Percentiles rank a stretch among this genome's conserved stretches.
These are phyloP conservation scores for Guillardia theta DNA, from an alignment of 78 protist species.

Conservation along the genomic window DNA sequence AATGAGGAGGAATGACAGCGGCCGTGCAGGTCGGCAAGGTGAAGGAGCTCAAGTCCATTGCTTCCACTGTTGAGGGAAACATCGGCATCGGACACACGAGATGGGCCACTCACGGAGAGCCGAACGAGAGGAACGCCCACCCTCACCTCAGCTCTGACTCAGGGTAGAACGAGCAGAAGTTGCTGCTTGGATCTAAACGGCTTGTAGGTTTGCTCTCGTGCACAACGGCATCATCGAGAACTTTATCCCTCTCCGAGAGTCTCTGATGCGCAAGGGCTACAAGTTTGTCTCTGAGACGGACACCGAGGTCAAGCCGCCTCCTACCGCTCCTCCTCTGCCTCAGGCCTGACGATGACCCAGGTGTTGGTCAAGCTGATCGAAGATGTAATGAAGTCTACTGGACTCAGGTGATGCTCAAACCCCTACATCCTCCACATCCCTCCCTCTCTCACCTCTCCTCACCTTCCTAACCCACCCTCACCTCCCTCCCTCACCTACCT, in stretches of 20 bases:
- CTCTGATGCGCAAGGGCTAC: conserved; percentile 55
- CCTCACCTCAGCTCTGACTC: no score
- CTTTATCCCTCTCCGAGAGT: conserved; percentile 46
- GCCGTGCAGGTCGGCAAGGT: background rate
- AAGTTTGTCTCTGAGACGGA: conserved; percentile 84
- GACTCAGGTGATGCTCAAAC: no score
- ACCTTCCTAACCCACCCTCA: no score
- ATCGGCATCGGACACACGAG: conserved; percentile 91
- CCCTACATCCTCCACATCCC: no score
- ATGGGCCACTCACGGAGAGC: conserved; percentile 92
- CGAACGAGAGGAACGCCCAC: background rate
- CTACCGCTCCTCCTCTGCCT: no score
- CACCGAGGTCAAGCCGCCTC: no score
- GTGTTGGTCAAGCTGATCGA: conserved; percentile 35
- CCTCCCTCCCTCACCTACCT: no score
- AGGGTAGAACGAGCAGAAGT: no score
- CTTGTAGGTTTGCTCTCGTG: conserved; percentile 55
- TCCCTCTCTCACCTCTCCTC: no score
- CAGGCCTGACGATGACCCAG: no score
- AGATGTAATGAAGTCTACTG: conserved; percentile 6
- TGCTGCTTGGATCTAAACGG: conserved; percentile 69
- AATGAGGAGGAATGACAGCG: background rate
- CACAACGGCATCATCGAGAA: conserved; percentile 92
- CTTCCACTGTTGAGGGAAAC: background rate
- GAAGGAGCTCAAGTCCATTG: background rate